Percentiles rank a stretch among this genome's conserved stretches.
Evolutionary conservation across 108 stramenopile species (phyloP).

Genomic region (Skeletonema costatum): DNA sequence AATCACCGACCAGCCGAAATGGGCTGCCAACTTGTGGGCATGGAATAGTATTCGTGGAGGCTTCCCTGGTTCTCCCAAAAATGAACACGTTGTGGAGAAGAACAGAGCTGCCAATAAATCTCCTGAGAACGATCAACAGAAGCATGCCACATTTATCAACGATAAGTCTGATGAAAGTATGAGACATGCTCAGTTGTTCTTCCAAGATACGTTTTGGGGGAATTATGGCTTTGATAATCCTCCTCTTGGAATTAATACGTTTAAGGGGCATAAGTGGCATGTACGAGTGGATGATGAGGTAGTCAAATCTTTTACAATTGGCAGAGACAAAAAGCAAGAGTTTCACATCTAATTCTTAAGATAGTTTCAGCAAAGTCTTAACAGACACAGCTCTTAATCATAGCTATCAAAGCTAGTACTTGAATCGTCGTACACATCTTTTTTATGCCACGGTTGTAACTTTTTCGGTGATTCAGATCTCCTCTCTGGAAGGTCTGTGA

Average conservation of each 20-base stretch:
- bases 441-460: conserved; percentile 3
- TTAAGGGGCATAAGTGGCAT: conserved; percentile 79
- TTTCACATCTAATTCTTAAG: background rate
- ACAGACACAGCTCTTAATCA: background rate
- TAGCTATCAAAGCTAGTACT: background rate
- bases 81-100: conserved; percentile 53
- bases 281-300: conserved; percentile 64
- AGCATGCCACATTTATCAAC: conserved; percentile 67
- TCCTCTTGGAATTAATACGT: conserved; percentile 70
- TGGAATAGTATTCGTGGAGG: conserved; percentile 67
- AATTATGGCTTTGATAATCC: conserved; percentile 64
- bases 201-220: conserved; percentile 80
- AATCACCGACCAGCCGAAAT: conserved; percentile 73
- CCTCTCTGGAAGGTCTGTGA: background rate
- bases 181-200: conserved; percentile 62
- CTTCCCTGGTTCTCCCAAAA: conserved; percentile 55
- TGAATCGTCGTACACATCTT: background rate
- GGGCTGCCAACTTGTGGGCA: conserved; percentile 44
- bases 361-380: background rate
- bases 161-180: conserved; percentile 52
- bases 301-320: conserved; percentile 60
- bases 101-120: conserved; percentile 34
- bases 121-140: conserved; percentile 14
- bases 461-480: background rate
- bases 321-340: conserved; percentile 24